Conservation (phyloP, 768 basidiomycete genomes). For the Termitomyces sp. region DNA sequence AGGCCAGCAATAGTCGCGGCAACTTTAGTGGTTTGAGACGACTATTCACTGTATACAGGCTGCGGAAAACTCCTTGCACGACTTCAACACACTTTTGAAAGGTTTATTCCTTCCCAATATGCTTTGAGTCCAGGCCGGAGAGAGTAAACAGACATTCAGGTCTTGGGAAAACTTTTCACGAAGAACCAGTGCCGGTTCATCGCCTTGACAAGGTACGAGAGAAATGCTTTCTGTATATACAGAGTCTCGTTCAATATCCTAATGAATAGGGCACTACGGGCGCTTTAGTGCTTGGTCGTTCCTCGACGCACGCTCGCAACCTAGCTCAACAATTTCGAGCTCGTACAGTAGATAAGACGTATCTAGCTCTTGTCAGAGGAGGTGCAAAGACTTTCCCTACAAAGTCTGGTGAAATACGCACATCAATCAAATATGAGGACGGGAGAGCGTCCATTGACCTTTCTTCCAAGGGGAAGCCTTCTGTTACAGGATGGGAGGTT, state of each 20-base stretch:
- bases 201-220: slow-evolving; percentile 58
- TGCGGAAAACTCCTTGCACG: slow-evolving; percentile 9
- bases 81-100: slow-evolving; percentile 30
- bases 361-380: slow-evolving; percentile 60
- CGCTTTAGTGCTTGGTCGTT: slow-evolving; percentile 50
- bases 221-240: background rate
- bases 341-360: slow-evolving; percentile 48
- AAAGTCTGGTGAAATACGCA: slow-evolving; percentile 36
- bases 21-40: background rate
- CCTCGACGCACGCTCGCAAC: slow-evolving; percentile 35
- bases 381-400: slow-evolving; percentile 39
- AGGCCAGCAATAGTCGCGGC: background rate
- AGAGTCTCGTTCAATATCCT: background rate
- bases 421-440: slow-evolving; percentile 35
- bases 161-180: slow-evolving; percentile 18
- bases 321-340: slow-evolving; percentile 51
- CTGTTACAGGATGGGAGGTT: slow-evolving; percentile 54
- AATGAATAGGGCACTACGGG: slow-evolving; percentile 54
- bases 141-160: slow-evolving; percentile 4
- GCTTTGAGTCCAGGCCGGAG: background rate
- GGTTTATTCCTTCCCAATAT: slow-evolving; percentile 16
- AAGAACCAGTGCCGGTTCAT: slow-evolving; percentile 49
- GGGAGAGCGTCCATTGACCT: slow-evolving; percentile 40
- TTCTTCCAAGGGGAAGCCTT: slow-evolving; percentile 25
- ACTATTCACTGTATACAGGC: background rate